A percentile compares a stretch with the other conserved stretches of the same genome.
These are phyloP conservation scores for Hypoxylon sp. DNA, from an alignment of 2,329 filamentous ascomycete species.

Conservation along the genomic window DNA sequence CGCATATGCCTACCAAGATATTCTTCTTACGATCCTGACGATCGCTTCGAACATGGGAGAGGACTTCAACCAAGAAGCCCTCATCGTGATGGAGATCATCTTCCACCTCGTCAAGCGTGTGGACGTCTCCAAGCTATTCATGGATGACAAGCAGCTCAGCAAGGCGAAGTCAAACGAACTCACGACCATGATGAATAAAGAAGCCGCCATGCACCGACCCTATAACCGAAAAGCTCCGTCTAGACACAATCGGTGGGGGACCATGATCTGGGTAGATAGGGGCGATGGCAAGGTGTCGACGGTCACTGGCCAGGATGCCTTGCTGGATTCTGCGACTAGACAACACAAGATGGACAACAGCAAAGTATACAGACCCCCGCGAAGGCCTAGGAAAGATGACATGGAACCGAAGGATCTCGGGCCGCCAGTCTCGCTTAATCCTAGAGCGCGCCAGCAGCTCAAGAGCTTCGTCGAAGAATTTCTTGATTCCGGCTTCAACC, in stretches of 20 bases:
- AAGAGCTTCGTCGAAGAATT: conserved; percentile 90
- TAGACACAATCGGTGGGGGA: conserved; percentile 92
- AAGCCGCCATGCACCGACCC: conserved; percentile 80
- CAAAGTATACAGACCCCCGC: conserved; percentile 89
- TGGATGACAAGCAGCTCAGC: conserved; percentile 76
- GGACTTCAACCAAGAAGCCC: conserved; percentile 89
- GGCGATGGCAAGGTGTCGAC: conserved; percentile 85
- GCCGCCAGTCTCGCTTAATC: conserved; percentile 72
- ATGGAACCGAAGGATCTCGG: conserved; percentile 79
- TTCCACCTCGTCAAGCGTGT: conserved; percentile 94
- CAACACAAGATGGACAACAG: conserved; percentile 88
- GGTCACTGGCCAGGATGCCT: conserved; percentile 85
- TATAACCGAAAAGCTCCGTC: conserved; percentile 82
- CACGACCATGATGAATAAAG: conserved; percentile 77
- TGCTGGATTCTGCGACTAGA: conserved; percentile 75
- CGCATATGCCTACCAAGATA: conserved; percentile 88
- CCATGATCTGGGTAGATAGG: conserved; percentile 95
- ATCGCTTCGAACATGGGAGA: conserved; percentile 92
- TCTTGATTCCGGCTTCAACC: conserved; percentile 94
- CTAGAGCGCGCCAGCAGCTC: conserved; percentile 77
- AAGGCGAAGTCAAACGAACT: conserved; percentile 77
- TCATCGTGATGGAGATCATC: conserved; percentile 87
- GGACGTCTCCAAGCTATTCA: conserved; percentile 83
- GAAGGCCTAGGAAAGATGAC: conserved; percentile 66
- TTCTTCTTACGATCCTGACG: conserved; percentile 84